phyloP scores from a whole-genome alignment of 169 alveolate species.

The Plasmodium gonderi region DNA sequence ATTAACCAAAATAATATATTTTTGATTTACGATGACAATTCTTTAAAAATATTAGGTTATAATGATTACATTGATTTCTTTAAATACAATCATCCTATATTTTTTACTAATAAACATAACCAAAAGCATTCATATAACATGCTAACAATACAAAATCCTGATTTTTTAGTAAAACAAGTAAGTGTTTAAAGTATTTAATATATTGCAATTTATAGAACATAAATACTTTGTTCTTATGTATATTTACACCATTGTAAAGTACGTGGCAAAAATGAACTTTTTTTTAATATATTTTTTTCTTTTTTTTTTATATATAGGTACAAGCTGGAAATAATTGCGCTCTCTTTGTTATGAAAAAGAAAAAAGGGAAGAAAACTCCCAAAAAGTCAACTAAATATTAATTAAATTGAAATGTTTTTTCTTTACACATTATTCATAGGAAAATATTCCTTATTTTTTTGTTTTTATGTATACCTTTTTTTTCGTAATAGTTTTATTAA shows the following conservation, averaged over 20 bases:
- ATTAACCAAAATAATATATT: slow-evolving; percentile 61
- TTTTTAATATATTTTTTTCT: neutral
- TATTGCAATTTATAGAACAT: neutral
- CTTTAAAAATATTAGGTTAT: slow-evolving; percentile 59
- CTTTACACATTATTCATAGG: neutral
- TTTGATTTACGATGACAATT: slow-evolving; percentile 56
- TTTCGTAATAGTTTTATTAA: neutral
- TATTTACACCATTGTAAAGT: neutral
- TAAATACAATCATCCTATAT: slow-evolving; percentile 62
- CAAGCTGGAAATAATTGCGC: slow-evolving; percentile 61
- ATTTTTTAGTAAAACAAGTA: slow-evolving; percentile 68
- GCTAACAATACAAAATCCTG: slow-evolving; percentile 34
- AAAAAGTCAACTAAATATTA: slow-evolving; percentile 37
- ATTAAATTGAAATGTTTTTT: slow-evolving; percentile 32
- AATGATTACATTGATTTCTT: slow-evolving; percentile 70
- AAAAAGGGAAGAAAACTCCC: slow-evolving; percentile 28
- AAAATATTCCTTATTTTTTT: slow-evolving; percentile 16
- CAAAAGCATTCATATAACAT: slow-evolving; percentile 47
- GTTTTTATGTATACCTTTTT: neutral
- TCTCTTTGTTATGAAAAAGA: slow-evolving; percentile 57
- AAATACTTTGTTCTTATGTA: neutral
- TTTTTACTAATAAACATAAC: slow-evolving; percentile 57
- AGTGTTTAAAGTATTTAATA: slow-evolving; percentile 6
- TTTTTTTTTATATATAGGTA: slow-evolving; percentile 34
- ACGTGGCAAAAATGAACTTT: neutral